phyloP scores from a whole-genome alignment of 139 green algal genomes.

The Tetraselmis striata region DNA sequence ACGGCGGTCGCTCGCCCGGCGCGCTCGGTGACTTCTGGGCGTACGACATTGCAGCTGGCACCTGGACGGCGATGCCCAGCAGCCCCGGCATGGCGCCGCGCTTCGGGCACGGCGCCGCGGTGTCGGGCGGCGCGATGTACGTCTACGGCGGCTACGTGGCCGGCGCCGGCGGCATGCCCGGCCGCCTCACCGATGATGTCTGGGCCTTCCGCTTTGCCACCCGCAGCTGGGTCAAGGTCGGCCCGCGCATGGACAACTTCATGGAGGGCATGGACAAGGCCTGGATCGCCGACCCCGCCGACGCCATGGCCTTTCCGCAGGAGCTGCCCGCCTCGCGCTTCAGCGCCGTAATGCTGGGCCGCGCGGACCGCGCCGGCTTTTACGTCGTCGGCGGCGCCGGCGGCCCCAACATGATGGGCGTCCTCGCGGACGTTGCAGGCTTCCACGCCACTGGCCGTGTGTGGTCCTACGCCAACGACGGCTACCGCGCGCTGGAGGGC shows the following conservation, averaged over 20 bases:
- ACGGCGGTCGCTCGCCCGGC: constrained; percentile 13
- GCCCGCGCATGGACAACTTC: constrained; percentile 17
- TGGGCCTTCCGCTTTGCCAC: constrained; percentile 17
- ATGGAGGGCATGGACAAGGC: constrained; percentile 1
- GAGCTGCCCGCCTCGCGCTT: constrained; percentile 5
- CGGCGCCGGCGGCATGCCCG: not conserved
- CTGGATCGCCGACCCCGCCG: constrained; percentile 9
- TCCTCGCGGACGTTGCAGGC: constrained; percentile 9
- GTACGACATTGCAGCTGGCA: constrained; percentile 11
- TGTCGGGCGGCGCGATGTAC: constrained; percentile 11
- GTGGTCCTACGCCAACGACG: not conserved
- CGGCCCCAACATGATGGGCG: constrained; percentile 7
- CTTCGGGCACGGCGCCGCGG: constrained; percentile 16
- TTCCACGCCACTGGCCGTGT: constrained; percentile 7
- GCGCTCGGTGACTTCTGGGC: constrained; percentile 18
- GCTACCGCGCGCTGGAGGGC: not conserved
- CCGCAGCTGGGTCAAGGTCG: constrained; percentile 10
- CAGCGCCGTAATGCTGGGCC: not conserved
- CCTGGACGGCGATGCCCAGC: constrained; percentile 7
- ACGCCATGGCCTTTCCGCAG: constrained; percentile 13
- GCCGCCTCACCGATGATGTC: constrained; percentile 6
- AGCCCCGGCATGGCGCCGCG: constrained; percentile 7
- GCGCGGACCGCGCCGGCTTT: not conserved
- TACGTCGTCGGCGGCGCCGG: constrained; percentile 11
- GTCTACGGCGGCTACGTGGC: constrained; percentile 11